These are phyloP conservation scores for Pleurotus ostreatus DNA, from an alignment of 768 basidiomycete species.

Conservation along the genomic window DNA sequence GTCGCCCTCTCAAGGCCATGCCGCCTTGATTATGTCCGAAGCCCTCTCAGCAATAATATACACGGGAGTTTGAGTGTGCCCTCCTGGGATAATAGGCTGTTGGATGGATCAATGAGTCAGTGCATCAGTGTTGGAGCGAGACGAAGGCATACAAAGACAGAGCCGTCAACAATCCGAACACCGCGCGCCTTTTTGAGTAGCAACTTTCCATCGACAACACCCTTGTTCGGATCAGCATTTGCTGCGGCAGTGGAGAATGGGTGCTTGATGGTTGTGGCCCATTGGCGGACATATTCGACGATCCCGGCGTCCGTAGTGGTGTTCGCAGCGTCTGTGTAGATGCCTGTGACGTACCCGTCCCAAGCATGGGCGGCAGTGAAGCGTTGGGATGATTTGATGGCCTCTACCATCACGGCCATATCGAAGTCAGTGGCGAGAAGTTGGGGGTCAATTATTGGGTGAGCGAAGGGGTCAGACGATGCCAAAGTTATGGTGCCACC, in stretches of 20 bases:
- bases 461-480: conserved; percentile 20
- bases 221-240: conserved; percentile 18
- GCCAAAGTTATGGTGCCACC: conserved; percentile 23
- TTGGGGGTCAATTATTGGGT: conserved; percentile 23
- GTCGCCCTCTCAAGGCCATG: background rate
- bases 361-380: conserved; percentile 24
- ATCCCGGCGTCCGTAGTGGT: conserved; percentile 23
- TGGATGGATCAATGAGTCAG: background rate
- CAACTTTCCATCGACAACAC: conserved; percentile 31
- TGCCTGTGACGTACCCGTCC: conserved; percentile 21
- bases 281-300: conserved; percentile 19
- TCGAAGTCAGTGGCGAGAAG: conserved; percentile 19
- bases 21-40: conserved; percentile 23
- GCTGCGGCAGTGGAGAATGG: conserved; percentile 24
- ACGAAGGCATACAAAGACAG: conserved; percentile 26
- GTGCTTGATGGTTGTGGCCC: conserved; percentile 19
- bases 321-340: conserved; percentile 16
- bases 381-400: conserved; percentile 17
- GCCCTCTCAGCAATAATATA: conserved; percentile 27
- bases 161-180: conserved; percentile 34
- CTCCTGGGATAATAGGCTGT: conserved; percentile 21
- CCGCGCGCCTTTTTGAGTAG: conserved; percentile 27
- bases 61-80: conserved; percentile 23
- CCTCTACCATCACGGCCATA: conserved; percentile 21
- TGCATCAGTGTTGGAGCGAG: background rate